Conservation (phyloP, 805 yeast genomes). For the Saccharomycopsis synnaedendra region DNA sequence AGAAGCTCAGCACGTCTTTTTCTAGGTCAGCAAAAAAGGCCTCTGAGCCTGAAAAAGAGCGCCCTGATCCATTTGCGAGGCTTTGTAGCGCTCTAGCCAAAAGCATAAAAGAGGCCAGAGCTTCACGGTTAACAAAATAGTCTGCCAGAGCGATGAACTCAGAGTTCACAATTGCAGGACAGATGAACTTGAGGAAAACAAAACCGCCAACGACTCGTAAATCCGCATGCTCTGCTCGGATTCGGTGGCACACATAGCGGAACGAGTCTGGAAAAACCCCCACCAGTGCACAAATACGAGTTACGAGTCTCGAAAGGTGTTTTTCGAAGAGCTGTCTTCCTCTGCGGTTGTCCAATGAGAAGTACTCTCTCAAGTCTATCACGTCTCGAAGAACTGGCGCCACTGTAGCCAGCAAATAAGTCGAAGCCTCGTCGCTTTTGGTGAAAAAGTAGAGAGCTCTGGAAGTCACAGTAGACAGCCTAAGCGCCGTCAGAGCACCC, state of each 20-base stretch:
- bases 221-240: slow-evolving; percentile 19
- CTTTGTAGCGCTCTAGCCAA: slow-evolving; percentile 22
- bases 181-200: slow-evolving; percentile 70
- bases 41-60: slow-evolving; percentile 31
- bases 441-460: slow-evolving; percentile 64
- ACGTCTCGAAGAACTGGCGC: slow-evolving; percentile 48
- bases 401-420: slow-evolving; percentile 42
- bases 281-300: slow-evolving; percentile 38
- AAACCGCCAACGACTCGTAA: slow-evolving; percentile 73
- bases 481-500: slow-evolving; percentile 33
- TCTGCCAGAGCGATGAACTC: not conserved
- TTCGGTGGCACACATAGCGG: slow-evolving; percentile 58
- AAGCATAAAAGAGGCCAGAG: not conserved
- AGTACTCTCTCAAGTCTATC: slow-evolving; percentile 35
- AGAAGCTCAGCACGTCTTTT: not conserved
- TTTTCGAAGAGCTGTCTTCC: slow-evolving; percentile 29
- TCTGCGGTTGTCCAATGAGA: slow-evolving; percentile 52
- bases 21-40: slow-evolving; percentile 22
- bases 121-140: not conserved
- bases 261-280: slow-evolving; percentile 59
- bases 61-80: slow-evolving; percentile 69
- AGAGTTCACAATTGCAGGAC: slow-evolving; percentile 81
- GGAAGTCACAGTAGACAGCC: slow-evolving; percentile 77
- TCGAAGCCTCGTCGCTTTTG: slow-evolving; percentile 38
- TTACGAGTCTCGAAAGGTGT: slow-evolving; percentile 45